These are phyloP conservation scores for Apiospora phragmitis DNA, from an alignment of 2,329 filamentous ascomycete genomes.

Conservation along the genomic window DNA sequence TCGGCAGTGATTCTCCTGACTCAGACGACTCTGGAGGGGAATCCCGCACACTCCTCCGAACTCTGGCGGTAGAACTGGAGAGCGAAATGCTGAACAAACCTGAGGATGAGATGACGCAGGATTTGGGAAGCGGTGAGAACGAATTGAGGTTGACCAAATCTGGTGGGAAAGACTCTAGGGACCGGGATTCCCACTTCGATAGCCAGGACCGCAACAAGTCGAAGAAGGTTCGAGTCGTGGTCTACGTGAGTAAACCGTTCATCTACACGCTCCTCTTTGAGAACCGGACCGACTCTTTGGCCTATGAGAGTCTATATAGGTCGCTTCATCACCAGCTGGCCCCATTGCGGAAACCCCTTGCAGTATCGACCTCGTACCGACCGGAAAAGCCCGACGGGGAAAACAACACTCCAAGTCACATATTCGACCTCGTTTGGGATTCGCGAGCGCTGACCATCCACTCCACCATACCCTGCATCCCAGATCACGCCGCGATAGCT, in stretches of 20 bases:
- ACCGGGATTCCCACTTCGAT: slow-evolving; percentile 34
- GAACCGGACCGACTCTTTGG: slow-evolving; percentile 57
- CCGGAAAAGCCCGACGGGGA: slow-evolving; percentile 48
- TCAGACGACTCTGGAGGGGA: slow-evolving; percentile 35
- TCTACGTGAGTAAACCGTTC: slow-evolving; percentile 75
- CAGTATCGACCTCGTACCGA: slow-evolving; percentile 57
- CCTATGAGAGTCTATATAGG: slow-evolving; percentile 56
- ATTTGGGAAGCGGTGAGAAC: slow-evolving; percentile 43
- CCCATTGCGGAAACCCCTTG: slow-evolving; percentile 57
- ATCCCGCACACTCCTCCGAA: slow-evolving; percentile 62
- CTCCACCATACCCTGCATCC: slow-evolving; percentile 68
- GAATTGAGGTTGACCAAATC: slow-evolving; percentile 23
- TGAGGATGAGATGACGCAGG: slow-evolving; percentile 46
- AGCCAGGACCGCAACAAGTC: slow-evolving; percentile 55
- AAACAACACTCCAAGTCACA: slow-evolving; percentile 37
- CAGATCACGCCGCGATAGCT: slow-evolving; percentile 41
- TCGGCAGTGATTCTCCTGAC: slow-evolving; percentile 33
- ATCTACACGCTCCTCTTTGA: slow-evolving; percentile 76
- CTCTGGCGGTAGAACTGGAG: slow-evolving; percentile 66
- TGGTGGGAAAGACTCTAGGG: slow-evolving; percentile 19
- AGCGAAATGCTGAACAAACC: slow-evolving; percentile 37
- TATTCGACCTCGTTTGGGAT: slow-evolving; percentile 67
- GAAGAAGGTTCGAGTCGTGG: slow-evolving; percentile 64
- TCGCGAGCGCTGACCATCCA: slow-evolving; percentile 55
- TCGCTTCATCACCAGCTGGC: slow-evolving; percentile 62